Conservation (phyloP, 2,329 filamentous ascomycete species). For the Emergomyces pasteurianus region DNA sequence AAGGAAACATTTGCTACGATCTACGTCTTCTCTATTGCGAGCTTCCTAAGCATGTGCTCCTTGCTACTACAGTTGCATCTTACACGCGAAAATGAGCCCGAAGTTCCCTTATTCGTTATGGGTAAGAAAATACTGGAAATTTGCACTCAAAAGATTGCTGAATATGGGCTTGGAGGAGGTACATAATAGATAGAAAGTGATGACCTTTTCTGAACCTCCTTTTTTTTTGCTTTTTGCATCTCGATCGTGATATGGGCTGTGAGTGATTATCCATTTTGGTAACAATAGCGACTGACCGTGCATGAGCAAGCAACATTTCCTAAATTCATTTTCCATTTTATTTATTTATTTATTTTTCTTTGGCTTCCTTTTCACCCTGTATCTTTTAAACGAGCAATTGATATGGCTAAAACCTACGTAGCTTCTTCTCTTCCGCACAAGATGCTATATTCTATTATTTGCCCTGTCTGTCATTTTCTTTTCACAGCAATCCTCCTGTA, state of each 20-base stretch:
- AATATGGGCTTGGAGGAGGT: neutral
- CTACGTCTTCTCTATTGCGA: conserved; percentile 62
- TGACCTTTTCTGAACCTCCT: neutral
- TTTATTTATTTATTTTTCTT: neutral
- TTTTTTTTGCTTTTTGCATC: neutral
- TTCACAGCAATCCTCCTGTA: too few relatives aligned
- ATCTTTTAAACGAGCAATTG: neutral
- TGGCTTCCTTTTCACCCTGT: neutral
- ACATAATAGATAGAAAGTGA: neutral
- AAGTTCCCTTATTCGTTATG: conserved; percentile 45
- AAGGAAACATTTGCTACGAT: conserved; percentile 70
- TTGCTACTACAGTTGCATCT: conserved; percentile 56
- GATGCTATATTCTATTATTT: too few relatives aligned
- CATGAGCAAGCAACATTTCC: neutral
- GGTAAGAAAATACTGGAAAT: conserved; percentile 32
- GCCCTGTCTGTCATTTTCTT: too few relatives aligned
- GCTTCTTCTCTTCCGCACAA: too few relatives aligned
- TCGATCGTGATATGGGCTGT: neutral
- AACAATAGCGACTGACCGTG: neutral
- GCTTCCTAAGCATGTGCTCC: conserved; percentile 62
- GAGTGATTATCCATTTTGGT: neutral
- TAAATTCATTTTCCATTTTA: neutral
- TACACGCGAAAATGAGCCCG: conserved; percentile 48
- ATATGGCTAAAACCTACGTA: too few relatives aligned
- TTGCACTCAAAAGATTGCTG: conserved; percentile 16